These are phyloP conservation scores for Paxillus involutus DNA, from an alignment of 768 basidiomycete genomes.

Conservation along the genomic window DNA sequence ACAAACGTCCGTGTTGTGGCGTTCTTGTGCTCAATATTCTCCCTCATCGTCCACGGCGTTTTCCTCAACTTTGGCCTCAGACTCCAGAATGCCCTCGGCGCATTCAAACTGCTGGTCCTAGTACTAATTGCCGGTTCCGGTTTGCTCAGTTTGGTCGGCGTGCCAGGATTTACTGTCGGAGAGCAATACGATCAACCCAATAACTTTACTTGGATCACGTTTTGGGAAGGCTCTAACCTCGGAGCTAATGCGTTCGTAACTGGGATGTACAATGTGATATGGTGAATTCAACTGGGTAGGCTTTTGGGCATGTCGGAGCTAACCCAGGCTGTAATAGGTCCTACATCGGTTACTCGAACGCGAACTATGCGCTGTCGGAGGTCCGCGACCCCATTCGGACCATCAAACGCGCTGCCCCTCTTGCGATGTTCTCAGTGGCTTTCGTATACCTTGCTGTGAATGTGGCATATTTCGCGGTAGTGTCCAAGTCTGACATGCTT, in stretches of 20 bases:
- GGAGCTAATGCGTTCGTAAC: constrained; percentile 61
- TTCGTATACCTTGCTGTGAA: constrained; percentile 65
- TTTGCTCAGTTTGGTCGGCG: constrained; percentile 46
- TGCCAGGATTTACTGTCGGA: constrained; percentile 49
- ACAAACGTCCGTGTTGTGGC: constrained; percentile 52
- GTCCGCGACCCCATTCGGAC: constrained; percentile 68
- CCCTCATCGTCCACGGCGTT: constrained; percentile 56
- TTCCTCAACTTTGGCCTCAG: constrained; percentile 54
- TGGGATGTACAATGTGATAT: constrained; percentile 70
- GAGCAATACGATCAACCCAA: constrained; percentile 52
- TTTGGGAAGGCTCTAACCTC: constrained; percentile 63
- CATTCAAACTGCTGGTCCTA: constrained; percentile 59
- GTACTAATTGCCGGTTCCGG: constrained; percentile 53
- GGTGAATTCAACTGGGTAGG: constrained; percentile 37
- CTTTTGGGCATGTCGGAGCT: not conserved
- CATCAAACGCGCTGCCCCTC: constrained; percentile 67
- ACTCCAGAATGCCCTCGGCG: constrained; percentile 62
- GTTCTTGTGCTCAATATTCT: constrained; percentile 51
- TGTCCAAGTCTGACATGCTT: constrained; percentile 68
- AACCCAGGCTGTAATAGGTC: constrained; percentile 43
- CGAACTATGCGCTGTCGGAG: constrained; percentile 74
- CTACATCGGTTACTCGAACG: constrained; percentile 70
- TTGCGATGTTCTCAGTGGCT: constrained; percentile 61
- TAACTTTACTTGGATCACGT: constrained; percentile 57
- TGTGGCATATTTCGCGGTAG: constrained; percentile 72